Evolutionary conservation across 192 early-diverging fungal genomes (phyloP).

Genomic region (Linnemannia schmuckeri): DNA sequence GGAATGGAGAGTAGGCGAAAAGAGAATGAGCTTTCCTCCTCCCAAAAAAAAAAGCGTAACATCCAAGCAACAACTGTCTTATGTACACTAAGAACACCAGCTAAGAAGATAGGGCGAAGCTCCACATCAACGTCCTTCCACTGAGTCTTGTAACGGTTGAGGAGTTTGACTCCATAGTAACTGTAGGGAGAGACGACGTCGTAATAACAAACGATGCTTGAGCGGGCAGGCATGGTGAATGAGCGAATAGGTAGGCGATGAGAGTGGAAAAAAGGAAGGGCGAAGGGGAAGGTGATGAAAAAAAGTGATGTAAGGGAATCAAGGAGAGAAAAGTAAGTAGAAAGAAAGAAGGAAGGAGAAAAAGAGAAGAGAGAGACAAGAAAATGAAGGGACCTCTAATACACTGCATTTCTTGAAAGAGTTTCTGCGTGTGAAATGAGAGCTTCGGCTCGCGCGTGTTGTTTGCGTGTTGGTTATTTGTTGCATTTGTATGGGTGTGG

Average conservation of each 20-base stretch:
- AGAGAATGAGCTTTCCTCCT: not conserved
- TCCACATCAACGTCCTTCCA: constrained; percentile 42
- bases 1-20: not conserved
- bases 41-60: too few relatives aligned
- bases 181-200: constrained; percentile 54
- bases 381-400: too few relatives aligned
- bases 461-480: not conserved
- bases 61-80: too few relatives aligned
- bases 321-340: not conserved
- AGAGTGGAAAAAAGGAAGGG: not conserved
- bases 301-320: not conserved
- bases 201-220: constrained; percentile 39
- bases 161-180: constrained; percentile 35
- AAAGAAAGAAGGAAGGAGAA: not conserved
- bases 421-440: not conserved
- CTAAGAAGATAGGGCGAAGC: constrained; percentile 26
- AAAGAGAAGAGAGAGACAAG: not conserved
- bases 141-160: constrained; percentile 32
- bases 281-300: not conserved
- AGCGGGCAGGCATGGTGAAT: constrained; percentile 19
- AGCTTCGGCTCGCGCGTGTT: not conserved
- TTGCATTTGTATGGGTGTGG: too few relatives aligned
- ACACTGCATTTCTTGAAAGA: not conserved
- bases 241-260: not conserved
- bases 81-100: constrained; percentile 24